Conservation (phyloP, 176 grass and related monocot species). For the Phyllostachys edulis region DNA sequence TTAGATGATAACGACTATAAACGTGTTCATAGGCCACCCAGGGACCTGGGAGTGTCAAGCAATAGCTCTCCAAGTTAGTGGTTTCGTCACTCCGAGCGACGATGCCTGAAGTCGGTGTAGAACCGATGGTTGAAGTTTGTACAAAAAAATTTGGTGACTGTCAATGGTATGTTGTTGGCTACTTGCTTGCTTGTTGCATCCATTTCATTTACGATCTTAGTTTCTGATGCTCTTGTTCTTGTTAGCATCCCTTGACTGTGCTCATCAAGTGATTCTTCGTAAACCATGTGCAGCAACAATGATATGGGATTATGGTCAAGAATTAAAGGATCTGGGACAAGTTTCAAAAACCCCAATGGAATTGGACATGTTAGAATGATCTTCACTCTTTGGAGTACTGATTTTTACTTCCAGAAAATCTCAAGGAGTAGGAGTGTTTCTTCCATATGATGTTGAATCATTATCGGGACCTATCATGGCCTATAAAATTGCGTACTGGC, state of each 20-base stretch:
- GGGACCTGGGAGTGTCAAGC: conserved; percentile 74
- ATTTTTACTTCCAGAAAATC: conserved; percentile 6
- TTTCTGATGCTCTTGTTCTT: conserved; percentile 18
- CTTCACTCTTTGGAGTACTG: neutral
- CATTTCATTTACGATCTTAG: neutral
- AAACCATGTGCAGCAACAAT: conserved; percentile 69
- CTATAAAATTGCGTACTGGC: too few species aligned
- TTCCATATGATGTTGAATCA: neutral
- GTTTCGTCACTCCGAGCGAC: conserved; percentile 51
- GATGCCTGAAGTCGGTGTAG: conserved; percentile 60
- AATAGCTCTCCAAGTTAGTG: conserved; percentile 63
- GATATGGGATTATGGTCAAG: conserved; percentile 93
- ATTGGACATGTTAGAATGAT: conserved; percentile 63
- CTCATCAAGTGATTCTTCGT: neutral
- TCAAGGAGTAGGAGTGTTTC: neutral
- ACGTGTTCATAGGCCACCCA: conserved; percentile 18
- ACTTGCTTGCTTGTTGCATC: neutral
- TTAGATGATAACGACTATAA: neutral
- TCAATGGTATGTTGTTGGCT: conserved; percentile 63
- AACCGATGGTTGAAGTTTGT: conserved; percentile 77
- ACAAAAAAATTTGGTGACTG: conserved; percentile 83
- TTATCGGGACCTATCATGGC: too few species aligned
- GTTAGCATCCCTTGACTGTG: neutral
- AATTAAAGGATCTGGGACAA: conserved; percentile 75
- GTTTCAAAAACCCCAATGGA: conserved; percentile 84